Evolutionary conservation across 2,329 filamentous ascomycete species (phyloP).

Genomic region (Epichloe aotearoae): DNA sequence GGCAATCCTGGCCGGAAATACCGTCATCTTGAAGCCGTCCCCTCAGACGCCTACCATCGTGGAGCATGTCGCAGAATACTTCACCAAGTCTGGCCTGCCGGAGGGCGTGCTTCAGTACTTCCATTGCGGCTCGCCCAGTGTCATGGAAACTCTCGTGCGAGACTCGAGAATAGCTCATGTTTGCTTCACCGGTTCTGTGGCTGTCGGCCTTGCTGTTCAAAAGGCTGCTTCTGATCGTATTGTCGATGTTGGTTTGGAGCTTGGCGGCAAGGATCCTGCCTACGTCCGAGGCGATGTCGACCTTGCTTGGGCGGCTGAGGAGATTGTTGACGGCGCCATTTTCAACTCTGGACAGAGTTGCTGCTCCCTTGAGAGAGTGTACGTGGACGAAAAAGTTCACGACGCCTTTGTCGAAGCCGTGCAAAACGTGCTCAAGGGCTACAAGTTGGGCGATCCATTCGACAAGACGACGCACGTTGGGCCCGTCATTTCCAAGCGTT

Average conservation of each 20-base stretch:
- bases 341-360: conserved; percentile 99
- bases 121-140: conserved; percentile 67
- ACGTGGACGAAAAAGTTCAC: conserved; percentile 75
- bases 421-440: conserved; percentile 66
- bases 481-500: conserved; percentile 72
- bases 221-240: conserved; percentile 72
- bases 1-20: conserved; percentile 80
- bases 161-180: conserved; percentile 66
- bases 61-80: conserved; percentile 68
- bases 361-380: conserved; percentile 83
- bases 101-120: conserved; percentile 81
- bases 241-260: conserved; percentile 75
- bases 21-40: conserved; percentile 86
- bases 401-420: conserved; percentile 69
- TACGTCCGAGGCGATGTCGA: conserved; percentile 82
- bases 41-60: conserved; percentile 89
- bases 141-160: conserved; percentile 67
- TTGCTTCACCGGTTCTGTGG: conserved; percentile 89
- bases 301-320: conserved; percentile 77
- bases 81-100: conserved; percentile 69
- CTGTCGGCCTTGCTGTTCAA: conserved; percentile 75
- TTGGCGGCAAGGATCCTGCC: conserved; percentile 90
- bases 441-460: conserved; percentile 79
- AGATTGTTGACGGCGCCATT: conserved; percentile 89
- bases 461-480: conserved; percentile 70